These are phyloP conservation scores for Candida ponderosae DNA, from an alignment of 805 yeast genomes.

Conservation along the genomic window DNA sequence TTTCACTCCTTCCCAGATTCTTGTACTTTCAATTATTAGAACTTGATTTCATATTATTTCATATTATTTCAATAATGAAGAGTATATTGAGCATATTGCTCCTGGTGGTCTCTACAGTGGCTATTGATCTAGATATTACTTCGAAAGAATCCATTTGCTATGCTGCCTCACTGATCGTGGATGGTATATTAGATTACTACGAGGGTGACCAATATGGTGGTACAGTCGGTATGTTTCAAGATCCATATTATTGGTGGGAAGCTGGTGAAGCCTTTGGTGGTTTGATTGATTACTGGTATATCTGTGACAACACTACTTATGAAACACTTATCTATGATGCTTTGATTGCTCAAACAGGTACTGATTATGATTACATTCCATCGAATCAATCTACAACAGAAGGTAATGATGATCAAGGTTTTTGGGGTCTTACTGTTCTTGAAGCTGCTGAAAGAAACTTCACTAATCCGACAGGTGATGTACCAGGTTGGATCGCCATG, in stretches of 20 bases:
- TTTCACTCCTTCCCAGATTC: too few species aligned
- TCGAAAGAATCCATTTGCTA: constrained; percentile 41
- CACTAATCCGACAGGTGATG: constrained; percentile 38
- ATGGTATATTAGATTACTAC: constrained; percentile 79
- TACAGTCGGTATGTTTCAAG: constrained; percentile 76
- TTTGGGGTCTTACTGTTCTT: constrained; percentile 65
- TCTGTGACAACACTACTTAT: constrained; percentile 63
- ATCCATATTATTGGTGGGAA: constrained; percentile 98
- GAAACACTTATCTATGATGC: constrained; percentile 52
- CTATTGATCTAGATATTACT: constrained; percentile 31
- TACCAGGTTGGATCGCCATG: constrained; percentile 49
- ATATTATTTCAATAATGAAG: background rate
- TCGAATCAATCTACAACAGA: constrained; percentile 57
- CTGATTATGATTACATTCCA: constrained; percentile 50
- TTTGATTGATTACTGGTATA: constrained; percentile 69
- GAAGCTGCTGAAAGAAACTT: constrained; percentile 59
- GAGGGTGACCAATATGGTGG: constrained; percentile 64
- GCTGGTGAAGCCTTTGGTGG: constrained; percentile 96
- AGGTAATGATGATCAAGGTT: constrained; percentile 72
- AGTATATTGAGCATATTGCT: constrained; percentile 1
- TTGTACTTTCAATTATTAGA: too few species aligned
- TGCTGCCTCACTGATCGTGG: constrained; percentile 51
- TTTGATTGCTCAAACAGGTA: constrained; percentile 43
- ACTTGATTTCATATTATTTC: too few species aligned
- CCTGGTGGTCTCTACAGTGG: constrained; percentile 7